Evolutionary conservation across 441 rosid genomes (phyloP).

Genomic region (Eruca vesicaria): DNA sequence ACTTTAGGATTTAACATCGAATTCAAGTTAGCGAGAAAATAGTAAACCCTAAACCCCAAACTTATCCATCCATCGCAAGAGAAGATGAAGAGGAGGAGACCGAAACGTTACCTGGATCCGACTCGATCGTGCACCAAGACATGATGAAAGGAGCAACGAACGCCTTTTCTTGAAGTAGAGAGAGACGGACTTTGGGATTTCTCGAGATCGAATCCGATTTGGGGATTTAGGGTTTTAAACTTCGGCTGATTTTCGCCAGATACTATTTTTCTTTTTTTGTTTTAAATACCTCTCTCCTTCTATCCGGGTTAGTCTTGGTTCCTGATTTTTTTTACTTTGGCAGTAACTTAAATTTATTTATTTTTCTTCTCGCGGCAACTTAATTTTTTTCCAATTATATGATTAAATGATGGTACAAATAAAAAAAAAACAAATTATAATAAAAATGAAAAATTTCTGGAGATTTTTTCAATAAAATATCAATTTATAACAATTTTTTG

Average conservation of each 20-base stretch:
- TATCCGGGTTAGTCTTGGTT: background rate
- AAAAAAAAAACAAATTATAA: too few relatives aligned
- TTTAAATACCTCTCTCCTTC: background rate
- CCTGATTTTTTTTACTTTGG: too few relatives aligned
- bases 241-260: background rate
- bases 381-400: too few relatives aligned
- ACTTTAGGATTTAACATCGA: background rate
- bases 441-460: too few relatives aligned
- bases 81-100: background rate
- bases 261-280: background rate
- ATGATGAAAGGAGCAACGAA: constrained; percentile 33
- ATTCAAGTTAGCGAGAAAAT: constrained; percentile 4
- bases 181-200: constrained; percentile 5
- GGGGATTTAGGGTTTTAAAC: constrained; percentile 31
- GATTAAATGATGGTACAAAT: too few relatives aligned
- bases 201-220: constrained; percentile 17
- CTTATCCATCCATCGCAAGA: background rate
- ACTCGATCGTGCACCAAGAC: constrained; percentile 99
- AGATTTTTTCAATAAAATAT: too few relatives aligned
- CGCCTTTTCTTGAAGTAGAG: background rate
- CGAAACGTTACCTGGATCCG: constrained; percentile 80
- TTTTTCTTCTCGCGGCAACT: too few relatives aligned
- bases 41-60: too few relatives aligned
- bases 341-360: too few relatives aligned
- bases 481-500: too few relatives aligned